These are phyloP conservation scores for Paramecium sonneborni DNA, from an alignment of 73 alveolate species.

Conservation along the genomic window DNA sequence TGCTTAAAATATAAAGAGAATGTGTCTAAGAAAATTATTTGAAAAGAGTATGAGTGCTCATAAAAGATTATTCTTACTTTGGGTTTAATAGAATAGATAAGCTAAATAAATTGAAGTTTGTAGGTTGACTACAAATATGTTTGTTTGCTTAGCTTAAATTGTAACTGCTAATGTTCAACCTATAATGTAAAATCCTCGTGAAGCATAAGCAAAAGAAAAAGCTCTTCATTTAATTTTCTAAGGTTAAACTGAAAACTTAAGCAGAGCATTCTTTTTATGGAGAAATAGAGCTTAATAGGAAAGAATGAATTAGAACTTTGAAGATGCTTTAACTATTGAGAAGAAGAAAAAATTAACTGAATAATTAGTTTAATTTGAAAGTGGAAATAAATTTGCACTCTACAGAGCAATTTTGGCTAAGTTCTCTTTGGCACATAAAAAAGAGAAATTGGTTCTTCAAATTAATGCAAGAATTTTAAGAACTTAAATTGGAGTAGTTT, in stretches of 20 bases:
- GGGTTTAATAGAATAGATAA: too few species aligned
- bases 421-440: not conserved
- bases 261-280: not conserved
- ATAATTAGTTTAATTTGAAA: not conserved
- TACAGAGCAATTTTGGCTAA: not conserved
- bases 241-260: not conserved
- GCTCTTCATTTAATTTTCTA: not conserved
- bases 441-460: not conserved
- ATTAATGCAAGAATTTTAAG: not conserved
- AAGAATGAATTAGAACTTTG: not conserved
- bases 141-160: too few species aligned
- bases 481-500: slow-evolving; percentile 21
- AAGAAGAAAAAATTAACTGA: not conserved
- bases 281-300: not conserved
- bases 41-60: too few species aligned
- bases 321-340: not conserved
- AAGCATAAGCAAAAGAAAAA: too few species aligned
- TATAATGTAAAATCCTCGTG: too few species aligned
- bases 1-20: too few species aligned
- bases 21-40: too few species aligned
- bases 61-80: too few species aligned
- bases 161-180: too few species aligned
- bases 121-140: too few species aligned
- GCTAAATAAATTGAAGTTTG: too few species aligned
- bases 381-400: not conserved